A percentile compares a stretch with the other conserved stretches of the same genome.
These are phyloP conservation scores for Withania somnifera DNA, from an alignment of 305 asterid species.

Conservation along the genomic window DNA sequence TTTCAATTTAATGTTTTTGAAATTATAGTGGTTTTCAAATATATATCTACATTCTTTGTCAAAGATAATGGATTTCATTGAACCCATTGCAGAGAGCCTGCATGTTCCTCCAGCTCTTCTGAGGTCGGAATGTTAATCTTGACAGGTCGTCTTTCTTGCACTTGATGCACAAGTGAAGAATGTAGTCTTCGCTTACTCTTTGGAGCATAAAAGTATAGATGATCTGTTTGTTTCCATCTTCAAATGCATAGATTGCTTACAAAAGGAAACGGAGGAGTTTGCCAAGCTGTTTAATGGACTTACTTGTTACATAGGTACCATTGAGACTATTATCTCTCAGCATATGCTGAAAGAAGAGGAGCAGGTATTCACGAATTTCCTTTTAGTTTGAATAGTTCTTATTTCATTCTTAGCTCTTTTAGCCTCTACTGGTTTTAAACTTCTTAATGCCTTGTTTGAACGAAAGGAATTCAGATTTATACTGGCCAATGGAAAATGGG, in stretches of 20 bases:
- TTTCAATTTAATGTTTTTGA: background rate
- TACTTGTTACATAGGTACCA: slow-evolving; percentile 44
- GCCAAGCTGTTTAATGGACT: slow-evolving; percentile 45
- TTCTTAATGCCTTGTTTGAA: background rate
- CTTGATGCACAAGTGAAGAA: slow-evolving; percentile 64
- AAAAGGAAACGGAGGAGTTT: slow-evolving; percentile 31
- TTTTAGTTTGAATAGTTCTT: background rate
- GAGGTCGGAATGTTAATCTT: slow-evolving; percentile 9
- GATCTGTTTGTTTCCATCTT: slow-evolving; percentile 42
- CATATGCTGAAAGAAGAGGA: slow-evolving; percentile 90
- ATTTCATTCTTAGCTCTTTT: background rate
- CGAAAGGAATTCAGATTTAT: background rate
- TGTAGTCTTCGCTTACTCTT: slow-evolving; percentile 46
- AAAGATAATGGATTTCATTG: background rate
- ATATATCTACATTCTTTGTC: background rate
- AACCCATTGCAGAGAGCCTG: background rate
- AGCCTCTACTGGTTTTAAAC: background rate
- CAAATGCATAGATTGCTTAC: slow-evolving; percentile 43
- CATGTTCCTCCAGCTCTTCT: background rate
- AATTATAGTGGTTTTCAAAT: background rate
- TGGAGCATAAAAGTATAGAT: slow-evolving; percentile 59
- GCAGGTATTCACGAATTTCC: slow-evolving; percentile 37
- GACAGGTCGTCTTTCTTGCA: slow-evolving; percentile 77
- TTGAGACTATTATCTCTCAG: slow-evolving; percentile 49
- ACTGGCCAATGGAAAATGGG: background rate